phyloP scores from a whole-genome alignment of 75 land plant species.

The Picea sitchensis region DNA sequence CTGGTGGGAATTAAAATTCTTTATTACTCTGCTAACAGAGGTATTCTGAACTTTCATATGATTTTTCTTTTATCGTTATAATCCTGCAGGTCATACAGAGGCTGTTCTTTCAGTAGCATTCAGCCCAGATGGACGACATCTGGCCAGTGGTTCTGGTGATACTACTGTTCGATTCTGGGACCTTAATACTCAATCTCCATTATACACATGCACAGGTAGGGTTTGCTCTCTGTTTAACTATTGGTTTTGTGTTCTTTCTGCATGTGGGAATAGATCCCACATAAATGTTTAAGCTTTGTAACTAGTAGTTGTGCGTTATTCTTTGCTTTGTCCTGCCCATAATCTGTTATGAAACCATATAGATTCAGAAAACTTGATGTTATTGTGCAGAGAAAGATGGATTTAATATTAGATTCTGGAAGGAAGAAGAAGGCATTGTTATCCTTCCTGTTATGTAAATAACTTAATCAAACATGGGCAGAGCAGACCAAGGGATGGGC shows the following conservation, averaged over 20 bases:
- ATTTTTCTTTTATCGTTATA: not conserved
- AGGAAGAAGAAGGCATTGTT: too few species aligned
- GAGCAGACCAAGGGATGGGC: too few species aligned
- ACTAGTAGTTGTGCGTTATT: too few species aligned
- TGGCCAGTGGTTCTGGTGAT: slow-evolving; percentile 99
- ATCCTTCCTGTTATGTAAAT: too few species aligned
- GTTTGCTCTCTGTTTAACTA: slow-evolving; percentile 5
- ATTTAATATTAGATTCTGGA: not conserved
- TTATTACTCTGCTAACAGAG: not conserved
- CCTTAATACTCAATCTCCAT: slow-evolving; percentile 89
- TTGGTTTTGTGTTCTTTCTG: not conserved
- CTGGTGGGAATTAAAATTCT: not conserved
- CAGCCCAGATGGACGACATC: slow-evolving; percentile 88
- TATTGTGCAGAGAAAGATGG: not conserved
- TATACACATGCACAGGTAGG: slow-evolving; percentile 79
- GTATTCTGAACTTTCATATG: not conserved
- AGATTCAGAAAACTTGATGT: not conserved
- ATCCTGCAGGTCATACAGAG: slow-evolving; percentile 78
- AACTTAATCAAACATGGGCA: too few species aligned
- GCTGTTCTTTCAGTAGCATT: slow-evolving; percentile 95
- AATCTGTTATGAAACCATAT: not conserved
- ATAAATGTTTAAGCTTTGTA: not conserved
- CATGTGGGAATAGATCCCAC: not conserved
- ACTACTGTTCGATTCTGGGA: slow-evolving; percentile 97
- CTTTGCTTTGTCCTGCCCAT: not conserved